Evolutionary conservation across 805 yeast genomes (phyloP).

Genomic region (Spathaspora hagerdaliae): DNA sequence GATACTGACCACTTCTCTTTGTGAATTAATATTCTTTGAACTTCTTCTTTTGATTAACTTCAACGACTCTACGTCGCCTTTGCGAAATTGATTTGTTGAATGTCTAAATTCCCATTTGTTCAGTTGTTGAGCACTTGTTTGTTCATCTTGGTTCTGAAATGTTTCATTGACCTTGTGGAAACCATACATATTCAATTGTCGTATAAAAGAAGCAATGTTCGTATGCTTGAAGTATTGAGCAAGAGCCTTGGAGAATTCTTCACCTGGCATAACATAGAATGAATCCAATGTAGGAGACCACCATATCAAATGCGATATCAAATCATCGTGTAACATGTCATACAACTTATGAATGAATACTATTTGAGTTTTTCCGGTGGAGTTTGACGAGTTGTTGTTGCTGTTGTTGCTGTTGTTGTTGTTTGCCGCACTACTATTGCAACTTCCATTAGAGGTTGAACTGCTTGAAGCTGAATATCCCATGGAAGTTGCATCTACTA

Average conservation of each 20-base stretch:
- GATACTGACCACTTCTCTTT: conserved; percentile 35
- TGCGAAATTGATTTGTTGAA: conserved; percentile 68
- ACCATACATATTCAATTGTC: conserved; percentile 45
- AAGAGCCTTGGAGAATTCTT: conserved; percentile 76
- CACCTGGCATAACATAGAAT: conserved; percentile 79
- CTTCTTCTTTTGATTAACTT: conserved; percentile 78
- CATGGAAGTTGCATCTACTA: neutral
- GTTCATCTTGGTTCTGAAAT: conserved; percentile 22
- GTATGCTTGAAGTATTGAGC: conserved; percentile 49
- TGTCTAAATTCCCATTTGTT: conserved; percentile 84
- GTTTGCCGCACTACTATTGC: neutral
- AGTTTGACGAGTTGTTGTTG: neutral
- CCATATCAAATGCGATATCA: conserved; percentile 73
- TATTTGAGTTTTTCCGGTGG: conserved; percentile 33
- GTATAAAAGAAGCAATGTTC: conserved; percentile 39
- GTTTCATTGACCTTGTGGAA: conserved; percentile 42
- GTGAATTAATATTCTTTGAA: conserved; percentile 32
- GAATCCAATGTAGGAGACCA: conserved; percentile 74
- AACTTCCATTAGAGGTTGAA: neutral
- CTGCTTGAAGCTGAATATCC: neutral
- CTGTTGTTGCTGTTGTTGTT: neutral
- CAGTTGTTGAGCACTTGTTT: conserved; percentile 1
- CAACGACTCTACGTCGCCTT: conserved; percentile 74
- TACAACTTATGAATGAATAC: conserved; percentile 84
- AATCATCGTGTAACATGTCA: conserved; percentile 80